These are phyloP conservation scores for Chrysoporthe puriensis DNA, from an alignment of 2,329 filamentous ascomycete species.

Conservation along the genomic window DNA sequence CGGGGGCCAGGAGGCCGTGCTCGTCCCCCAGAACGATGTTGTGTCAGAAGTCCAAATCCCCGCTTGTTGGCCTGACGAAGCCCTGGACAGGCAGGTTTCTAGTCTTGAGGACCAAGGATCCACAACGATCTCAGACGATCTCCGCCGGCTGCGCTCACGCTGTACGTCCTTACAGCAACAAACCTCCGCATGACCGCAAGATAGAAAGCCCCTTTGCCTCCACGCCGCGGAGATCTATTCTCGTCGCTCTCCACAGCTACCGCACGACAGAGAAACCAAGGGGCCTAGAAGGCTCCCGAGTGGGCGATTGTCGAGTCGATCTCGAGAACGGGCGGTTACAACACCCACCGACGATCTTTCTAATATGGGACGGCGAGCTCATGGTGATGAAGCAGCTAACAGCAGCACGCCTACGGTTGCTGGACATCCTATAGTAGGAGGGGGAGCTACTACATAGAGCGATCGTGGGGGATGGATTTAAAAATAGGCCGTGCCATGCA, in stretches of 20 bases:
- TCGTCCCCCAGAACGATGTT: neutral
- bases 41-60: too few species aligned
- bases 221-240: neutral
- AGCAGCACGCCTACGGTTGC: neutral
- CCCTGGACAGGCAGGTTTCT: too few species aligned
- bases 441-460: neutral
- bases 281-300: neutral
- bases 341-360: neutral
- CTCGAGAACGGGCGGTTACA: conserved; percentile 4
- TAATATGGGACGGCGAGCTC: neutral
- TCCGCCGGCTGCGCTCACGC: neutral
- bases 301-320: neutral
- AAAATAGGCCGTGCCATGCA: neutral
- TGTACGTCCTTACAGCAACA: neutral
- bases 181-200: neutral
- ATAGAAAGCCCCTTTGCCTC: neutral
- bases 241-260: neutral
- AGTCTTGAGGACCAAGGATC: neutral
- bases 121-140: too few species aligned
- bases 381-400: neutral
- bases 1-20: neutral
- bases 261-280: neutral
- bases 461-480: neutral
- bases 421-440: neutral
- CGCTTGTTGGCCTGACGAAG: too few species aligned